Base-by-base conservation (phyloP, 1,284 basidiomycete genomes). In the Veloboletus limbatus region DNA sequence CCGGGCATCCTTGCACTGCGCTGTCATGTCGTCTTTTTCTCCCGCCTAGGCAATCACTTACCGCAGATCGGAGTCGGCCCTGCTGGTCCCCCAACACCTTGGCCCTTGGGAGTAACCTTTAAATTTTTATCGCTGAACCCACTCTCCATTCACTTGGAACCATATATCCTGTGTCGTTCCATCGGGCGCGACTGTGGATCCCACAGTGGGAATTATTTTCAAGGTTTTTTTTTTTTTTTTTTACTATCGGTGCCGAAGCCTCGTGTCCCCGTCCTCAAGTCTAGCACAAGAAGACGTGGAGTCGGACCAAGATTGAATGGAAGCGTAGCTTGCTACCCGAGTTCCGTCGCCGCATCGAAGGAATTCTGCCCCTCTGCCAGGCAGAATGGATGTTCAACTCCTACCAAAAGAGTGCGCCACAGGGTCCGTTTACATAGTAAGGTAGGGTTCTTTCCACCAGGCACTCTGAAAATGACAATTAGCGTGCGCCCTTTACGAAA, bases 131-230 rank as follows among this genome's bases (percentile, higher is more conserved):
- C 33, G 16, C 16, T 24, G 28, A 28, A 40, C 25, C 6, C 31
- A 38, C 18, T 42, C 59, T 63, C 57, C 59, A 8, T 33, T 43
- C 0, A 6, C 14, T 30, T 20, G 57, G 60, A 17, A 2, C 47
- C 37, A 1, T 17, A 3, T 39, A 58, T 6, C 52, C 46, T 6
- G 8, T 40, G 20, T 30, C 30, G 37, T 10, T n/a, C n/a, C 32
- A 10, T 18, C 35, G 39, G 30, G 24, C 17, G 21, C 22, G 30
- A 30, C 24, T 25, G 18, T 13, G 13, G 32, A 27, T 59, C 54
- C 44, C 60, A 63, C 56, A 52, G 51, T 62, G 61, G 48, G 59
- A 59, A 63, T n/a, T 8, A 2, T 13, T 21, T 42, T 18, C 36
- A 37, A 11, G 9, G 8, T 21, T 24, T 39, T 43, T 27, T 24